phyloP scores from a whole-genome alignment of 2,329 filamentous ascomycete species.

The Cytospora schulzeri region DNA sequence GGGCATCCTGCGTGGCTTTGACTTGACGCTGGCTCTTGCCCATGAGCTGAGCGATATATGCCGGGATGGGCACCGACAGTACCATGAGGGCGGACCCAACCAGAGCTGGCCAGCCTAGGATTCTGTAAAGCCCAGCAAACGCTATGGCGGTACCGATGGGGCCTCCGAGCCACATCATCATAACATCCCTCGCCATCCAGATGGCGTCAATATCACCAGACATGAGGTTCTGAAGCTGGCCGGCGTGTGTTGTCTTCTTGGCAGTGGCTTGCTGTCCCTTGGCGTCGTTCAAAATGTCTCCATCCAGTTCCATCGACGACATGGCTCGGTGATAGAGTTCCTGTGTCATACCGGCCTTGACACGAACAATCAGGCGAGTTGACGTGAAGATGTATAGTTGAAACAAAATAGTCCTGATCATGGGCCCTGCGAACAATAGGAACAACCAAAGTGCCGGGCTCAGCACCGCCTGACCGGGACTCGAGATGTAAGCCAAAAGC shows the following conservation, averaged over 20 bases:
- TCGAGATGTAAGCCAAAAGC: conserved; percentile 53
- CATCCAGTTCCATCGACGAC: conserved; percentile 58
- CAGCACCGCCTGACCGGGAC: conserved; percentile 38
- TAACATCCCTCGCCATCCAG: conserved; percentile 52
- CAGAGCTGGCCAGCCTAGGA: conserved; percentile 58
- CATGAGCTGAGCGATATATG: conserved; percentile 53
- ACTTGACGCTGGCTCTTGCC: conserved; percentile 53
- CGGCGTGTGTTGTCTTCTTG: conserved; percentile 30
- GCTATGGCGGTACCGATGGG: conserved; percentile 51
- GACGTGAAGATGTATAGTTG: conserved; percentile 62
- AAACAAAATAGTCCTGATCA: conserved; percentile 51
- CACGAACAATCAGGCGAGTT: conserved; percentile 57
- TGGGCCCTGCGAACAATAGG: conserved; percentile 55
- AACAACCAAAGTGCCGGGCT: conserved; percentile 49
- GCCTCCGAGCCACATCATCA: conserved; percentile 49
- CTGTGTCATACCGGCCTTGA: conserved; percentile 59
- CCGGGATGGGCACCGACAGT: conserved; percentile 51
- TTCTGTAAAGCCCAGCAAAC: conserved; percentile 54
- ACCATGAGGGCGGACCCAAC: conserved; percentile 54
- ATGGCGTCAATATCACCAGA: conserved; percentile 60
- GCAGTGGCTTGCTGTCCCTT: conserved; percentile 31
- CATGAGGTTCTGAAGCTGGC: conserved; percentile 51
- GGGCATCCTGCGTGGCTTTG: conserved; percentile 56
- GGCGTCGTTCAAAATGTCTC: conserved; percentile 49
- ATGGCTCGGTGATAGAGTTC: conserved; percentile 60